Evolutionary conservation across 495 filamentous ascomycete genomes (phyloP), one percentile per base, ranked within the genome.

Genomic region (Clavariopsis aquatica): DNA sequence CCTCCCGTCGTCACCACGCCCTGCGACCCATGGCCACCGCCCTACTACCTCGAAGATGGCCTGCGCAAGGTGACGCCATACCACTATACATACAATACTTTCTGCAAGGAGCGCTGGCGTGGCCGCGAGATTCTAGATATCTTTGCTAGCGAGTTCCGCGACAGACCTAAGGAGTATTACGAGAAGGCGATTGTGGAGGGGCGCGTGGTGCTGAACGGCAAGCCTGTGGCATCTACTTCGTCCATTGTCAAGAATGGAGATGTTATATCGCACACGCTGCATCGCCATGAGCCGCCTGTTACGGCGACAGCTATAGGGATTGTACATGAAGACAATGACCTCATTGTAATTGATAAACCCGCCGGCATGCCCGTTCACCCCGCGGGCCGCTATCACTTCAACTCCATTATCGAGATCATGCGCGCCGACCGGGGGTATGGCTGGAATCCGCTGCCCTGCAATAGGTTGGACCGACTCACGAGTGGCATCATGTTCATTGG

Each of bases 401-500:
- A 98, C 75, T 89, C 90, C 1, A 81, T 98, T 43, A 81, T 96
- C 22, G 93, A 98, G 79, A 96, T 98, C 66, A 86, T 98, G 82
- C 88, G 89, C 63, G 80, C 88, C 2, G 87, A 96, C 71, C 80
- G 91, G 54, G 82, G 84, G 8, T 75, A 81, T n/a, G 78, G 78
- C 8, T 96, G 83, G 76, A 79, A 88, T 55, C 90, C 93, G 0
- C 78, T 92, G 49, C 88, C 95, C 0, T 96, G 92, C 78, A 96
- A 98, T 71, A 82, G 94, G 36, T 84, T 98, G n/a, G 94, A 98
- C 72, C 80, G 94, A 47, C 76, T 98, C 61, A 98, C 94, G 0
- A 95, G 91, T 52, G 94, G 94, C 24, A 85, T 98, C 64, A 98
- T 98, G 94, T 98, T 98, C 76, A 87, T 98, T 58, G 93, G 88